Conservation (phyloP, 495 filamentous ascomycete species). For the Podospora comata region DNA sequence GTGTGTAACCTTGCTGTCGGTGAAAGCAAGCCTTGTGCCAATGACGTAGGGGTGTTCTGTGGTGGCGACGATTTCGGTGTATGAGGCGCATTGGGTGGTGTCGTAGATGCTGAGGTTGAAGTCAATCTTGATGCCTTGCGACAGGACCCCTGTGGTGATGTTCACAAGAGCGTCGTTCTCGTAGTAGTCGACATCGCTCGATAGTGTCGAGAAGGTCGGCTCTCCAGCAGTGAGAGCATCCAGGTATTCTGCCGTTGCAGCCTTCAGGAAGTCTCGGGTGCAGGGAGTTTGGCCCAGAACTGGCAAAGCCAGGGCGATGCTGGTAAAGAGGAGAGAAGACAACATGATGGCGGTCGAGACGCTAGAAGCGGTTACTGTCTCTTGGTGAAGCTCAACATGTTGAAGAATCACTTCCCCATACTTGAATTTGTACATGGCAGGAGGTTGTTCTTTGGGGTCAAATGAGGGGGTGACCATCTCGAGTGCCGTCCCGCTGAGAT, state of each 20-base stretch:
- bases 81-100: conserved; percentile 43
- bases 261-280: conserved; percentile 27
- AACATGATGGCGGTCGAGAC: background rate
- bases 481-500: background rate
- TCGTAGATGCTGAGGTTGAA: conserved; percentile 47
- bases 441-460: background rate
- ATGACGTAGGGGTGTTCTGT: conserved; percentile 36
- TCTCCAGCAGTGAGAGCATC: conserved; percentile 23
- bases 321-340: background rate
- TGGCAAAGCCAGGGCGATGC: background rate
- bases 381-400: background rate
- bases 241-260: conserved; percentile 29
- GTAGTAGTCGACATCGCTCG: conserved; percentile 26
- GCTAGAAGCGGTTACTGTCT: background rate
- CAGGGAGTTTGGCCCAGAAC: conserved; percentile 13
- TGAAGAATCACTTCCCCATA: background rate
- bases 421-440: background rate
- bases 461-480: background rate
- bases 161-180: conserved; percentile 37
- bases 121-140: conserved; percentile 42
- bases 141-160: conserved; percentile 40
- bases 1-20: conserved; percentile 25
- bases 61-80: conserved; percentile 45
- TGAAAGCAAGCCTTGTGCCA: conserved; percentile 31
- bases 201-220: conserved; percentile 16